Evolutionary conservation across 1,284 basidiomycete species (phyloP).

Genomic region (Marasmius oreades): DNA sequence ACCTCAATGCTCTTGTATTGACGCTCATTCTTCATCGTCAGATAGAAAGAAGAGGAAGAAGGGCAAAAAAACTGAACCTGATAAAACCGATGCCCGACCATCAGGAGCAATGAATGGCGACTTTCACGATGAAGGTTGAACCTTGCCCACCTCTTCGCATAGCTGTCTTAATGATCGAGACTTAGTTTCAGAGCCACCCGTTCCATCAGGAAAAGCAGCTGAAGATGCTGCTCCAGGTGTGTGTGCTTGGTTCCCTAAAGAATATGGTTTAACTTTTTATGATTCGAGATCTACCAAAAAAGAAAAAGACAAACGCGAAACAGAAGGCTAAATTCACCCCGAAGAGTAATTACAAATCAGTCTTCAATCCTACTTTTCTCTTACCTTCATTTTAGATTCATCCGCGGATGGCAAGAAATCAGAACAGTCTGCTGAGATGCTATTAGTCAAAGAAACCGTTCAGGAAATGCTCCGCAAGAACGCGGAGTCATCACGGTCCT

Average conservation of each 20-base stretch:
- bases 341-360: background rate
- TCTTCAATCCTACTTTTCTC: background rate
- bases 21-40: background rate
- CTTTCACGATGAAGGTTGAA: background rate
- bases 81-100: background rate
- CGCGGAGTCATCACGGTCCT: background rate
- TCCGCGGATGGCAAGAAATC: background rate
- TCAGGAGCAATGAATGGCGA: no score
- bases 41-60: conserved; percentile 14
- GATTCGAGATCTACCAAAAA: background rate
- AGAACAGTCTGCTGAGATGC: background rate
- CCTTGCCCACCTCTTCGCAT: no score
- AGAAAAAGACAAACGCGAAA: background rate
- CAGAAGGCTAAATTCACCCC: background rate
- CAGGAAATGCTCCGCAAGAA: background rate
- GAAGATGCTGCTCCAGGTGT: background rate
- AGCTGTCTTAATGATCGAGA: background rate
- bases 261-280: background rate
- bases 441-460: background rate
- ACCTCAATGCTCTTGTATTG: background rate
- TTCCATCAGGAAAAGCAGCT: background rate
- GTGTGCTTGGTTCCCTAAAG: background rate
- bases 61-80: conserved; percentile 6
- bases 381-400: background rate
- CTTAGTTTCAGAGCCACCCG: conserved; percentile 1